phyloP scores from a whole-genome alignment of 2,329 filamentous ascomycete genomes.

The Mycocentrospora acerina region DNA sequence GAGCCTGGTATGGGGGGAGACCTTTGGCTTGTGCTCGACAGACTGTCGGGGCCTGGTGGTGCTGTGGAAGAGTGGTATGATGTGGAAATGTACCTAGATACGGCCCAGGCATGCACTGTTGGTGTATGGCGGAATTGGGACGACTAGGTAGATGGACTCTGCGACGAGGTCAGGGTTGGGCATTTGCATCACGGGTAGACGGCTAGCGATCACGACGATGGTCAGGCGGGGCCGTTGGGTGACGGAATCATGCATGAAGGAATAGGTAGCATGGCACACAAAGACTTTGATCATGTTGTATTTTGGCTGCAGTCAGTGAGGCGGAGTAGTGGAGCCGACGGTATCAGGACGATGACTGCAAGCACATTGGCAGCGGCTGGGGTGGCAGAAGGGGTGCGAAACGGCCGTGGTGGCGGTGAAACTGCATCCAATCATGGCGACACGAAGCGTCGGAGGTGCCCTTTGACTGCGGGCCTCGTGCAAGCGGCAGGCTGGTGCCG shows the following conservation, averaged over 20 bases:
- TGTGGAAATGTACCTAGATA: conserved; percentile 51
- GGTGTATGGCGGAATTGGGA: conserved; percentile 51
- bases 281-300: no score
- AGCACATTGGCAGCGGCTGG: no score
- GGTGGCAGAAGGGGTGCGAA: no score
- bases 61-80: conserved; percentile 53
- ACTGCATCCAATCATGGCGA: conserved; percentile 27
- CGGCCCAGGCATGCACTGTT: conserved; percentile 45
- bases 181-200: conserved; percentile 7
- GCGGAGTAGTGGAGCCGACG: no score
- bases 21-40: conserved; percentile 80
- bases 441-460: conserved; percentile 25
- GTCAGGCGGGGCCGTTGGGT: background rate
- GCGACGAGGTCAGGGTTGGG: conserved; percentile 12
- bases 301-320: no score
- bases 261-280: no score
- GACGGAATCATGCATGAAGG: background rate
- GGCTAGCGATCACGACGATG: conserved; percentile 1
- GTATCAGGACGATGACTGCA: conserved; percentile 1
- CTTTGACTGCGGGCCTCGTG: no score
- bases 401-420: conserved; percentile 15
- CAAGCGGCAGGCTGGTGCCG: no score
- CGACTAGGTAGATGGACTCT: conserved; percentile 30
- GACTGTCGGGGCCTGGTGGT: conserved; percentile 62
- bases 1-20: conserved; percentile 64